Conservation (phyloP, 1,284 basidiomycete species). For the Cutaneotrichosporon arboriforme region DNA sequence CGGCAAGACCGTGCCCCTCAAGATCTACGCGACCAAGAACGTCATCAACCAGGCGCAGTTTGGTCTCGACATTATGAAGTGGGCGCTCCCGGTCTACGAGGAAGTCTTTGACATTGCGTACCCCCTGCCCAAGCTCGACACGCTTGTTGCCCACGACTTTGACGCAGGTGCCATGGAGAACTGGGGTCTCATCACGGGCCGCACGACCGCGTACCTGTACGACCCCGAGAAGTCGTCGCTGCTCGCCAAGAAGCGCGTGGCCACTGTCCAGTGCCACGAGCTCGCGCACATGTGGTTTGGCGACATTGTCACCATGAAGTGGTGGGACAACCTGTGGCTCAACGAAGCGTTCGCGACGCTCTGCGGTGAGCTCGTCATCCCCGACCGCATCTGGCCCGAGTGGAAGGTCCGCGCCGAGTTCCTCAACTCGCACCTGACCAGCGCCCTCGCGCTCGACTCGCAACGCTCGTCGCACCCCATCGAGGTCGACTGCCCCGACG, state of each 20-base stretch:
- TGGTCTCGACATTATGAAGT: conserved; percentile 82
- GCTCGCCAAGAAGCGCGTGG: conserved; percentile 71
- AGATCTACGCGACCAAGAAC: conserved; percentile 85
- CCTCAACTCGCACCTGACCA: conserved; percentile 52
- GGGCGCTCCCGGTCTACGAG: conserved; percentile 88
- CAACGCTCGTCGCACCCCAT: conserved; percentile 92
- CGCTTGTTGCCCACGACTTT: conserved; percentile 74
- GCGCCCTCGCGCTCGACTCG: conserved; percentile 74
- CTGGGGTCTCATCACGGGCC: conserved; percentile 88
- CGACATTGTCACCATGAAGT: conserved; percentile 85
- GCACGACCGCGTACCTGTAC: conserved; percentile 75
- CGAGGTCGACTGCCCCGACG: conserved; percentile 85
- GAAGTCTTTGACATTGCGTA: conserved; percentile 84
- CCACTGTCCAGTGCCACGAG: conserved; percentile 53
- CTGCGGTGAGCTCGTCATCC: conserved; percentile 83
- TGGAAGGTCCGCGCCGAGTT: conserved; percentile 55
- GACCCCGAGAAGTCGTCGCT: conserved; percentile 73
- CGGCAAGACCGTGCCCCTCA: conserved; percentile 72
- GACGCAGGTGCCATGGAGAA: conserved; percentile 96
- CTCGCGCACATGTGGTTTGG: conserved; percentile 63
- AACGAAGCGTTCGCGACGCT: conserved; percentile 74
- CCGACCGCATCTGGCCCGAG: conserved; percentile 59
- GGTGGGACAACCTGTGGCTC: conserved; percentile 82
- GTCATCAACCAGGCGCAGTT: conserved; percentile 63
- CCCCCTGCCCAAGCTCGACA: conserved; percentile 89